These are phyloP conservation scores for Xylaria venustula DNA, from an alignment of 495 filamentous ascomycete species.

Conservation along the genomic window DNA sequence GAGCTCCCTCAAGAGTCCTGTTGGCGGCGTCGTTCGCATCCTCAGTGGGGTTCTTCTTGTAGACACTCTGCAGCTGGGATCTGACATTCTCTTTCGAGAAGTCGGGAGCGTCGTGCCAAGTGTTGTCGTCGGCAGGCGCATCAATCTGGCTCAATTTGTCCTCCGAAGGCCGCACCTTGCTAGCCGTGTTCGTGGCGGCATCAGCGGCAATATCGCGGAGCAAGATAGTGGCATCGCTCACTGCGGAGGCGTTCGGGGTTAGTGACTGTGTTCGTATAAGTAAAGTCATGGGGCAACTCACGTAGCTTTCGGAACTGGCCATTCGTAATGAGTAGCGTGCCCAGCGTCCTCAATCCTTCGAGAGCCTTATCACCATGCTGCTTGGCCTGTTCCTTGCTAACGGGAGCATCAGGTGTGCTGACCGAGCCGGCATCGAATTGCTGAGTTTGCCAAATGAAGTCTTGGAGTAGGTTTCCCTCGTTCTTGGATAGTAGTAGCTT, in stretches of 20 bases:
- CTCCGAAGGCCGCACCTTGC: constrained; percentile 71
- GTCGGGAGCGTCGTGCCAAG: constrained; percentile 89
- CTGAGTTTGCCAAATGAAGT: constrained; percentile 93
- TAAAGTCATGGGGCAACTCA: constrained; percentile 45
- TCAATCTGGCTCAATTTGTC: constrained; percentile 79
- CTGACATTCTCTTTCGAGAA: constrained; percentile 69
- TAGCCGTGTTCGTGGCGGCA: constrained; percentile 79
- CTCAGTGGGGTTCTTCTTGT: constrained; percentile 54
- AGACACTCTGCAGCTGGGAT: constrained; percentile 58
- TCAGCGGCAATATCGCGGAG: constrained; percentile 89
- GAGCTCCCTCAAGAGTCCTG: constrained; percentile 21
- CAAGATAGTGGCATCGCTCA: constrained; percentile 81
- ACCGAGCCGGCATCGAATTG: constrained; percentile 64
- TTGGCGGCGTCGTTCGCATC: constrained; percentile 49
- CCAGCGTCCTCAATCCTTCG: constrained; percentile 84
- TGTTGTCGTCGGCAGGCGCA: constrained; percentile 78
- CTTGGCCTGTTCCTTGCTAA: constrained; percentile 71
- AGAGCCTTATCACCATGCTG: constrained; percentile 79
- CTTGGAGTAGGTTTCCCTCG: constrained; percentile 87
- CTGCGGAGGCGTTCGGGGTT: constrained; percentile 46
- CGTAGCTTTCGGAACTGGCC: constrained; percentile 93
- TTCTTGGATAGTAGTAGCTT: constrained; percentile 90
- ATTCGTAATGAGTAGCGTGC: constrained; percentile 88
- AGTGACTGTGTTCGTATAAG: neutral
- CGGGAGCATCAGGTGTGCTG: constrained; percentile 58